These are phyloP conservation scores for Yarrowia alimentaria DNA, from an alignment of 805 yeast genomes.

Conservation along the genomic window DNA sequence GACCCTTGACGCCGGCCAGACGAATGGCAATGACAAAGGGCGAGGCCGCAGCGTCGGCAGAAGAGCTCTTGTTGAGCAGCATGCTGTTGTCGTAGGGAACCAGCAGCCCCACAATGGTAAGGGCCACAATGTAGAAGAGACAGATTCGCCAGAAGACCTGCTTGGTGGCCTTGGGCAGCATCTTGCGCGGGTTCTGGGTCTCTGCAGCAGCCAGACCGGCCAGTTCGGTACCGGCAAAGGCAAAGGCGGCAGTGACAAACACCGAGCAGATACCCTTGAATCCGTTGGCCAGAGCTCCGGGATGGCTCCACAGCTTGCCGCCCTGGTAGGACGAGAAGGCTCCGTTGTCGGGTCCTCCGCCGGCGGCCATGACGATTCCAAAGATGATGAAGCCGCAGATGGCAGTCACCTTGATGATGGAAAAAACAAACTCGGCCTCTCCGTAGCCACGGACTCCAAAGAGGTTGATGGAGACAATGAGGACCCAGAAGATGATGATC, in stretches of 20 bases:
- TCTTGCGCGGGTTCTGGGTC: slow-evolving; percentile 64
- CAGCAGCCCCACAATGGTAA: slow-evolving; percentile 56
- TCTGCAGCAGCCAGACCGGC: too few species aligned
- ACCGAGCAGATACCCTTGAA: slow-evolving; percentile 65
- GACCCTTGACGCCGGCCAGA: too few species aligned
- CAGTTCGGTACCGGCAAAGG: slow-evolving; percentile 69
- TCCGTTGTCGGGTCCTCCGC: slow-evolving; percentile 58
- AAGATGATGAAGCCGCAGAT: slow-evolving; percentile 61
- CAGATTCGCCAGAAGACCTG: slow-evolving; percentile 76
- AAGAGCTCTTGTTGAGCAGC: slow-evolving; percentile 47
- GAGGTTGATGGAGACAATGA: slow-evolving; percentile 50
- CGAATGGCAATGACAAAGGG: too few species aligned
- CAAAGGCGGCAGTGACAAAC: slow-evolving; percentile 67
- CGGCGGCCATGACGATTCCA: slow-evolving; percentile 49
- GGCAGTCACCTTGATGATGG: slow-evolving; percentile 58
- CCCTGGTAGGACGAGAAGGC: too few species aligned
- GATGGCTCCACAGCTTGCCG: slow-evolving; percentile 56
- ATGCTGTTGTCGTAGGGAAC: slow-evolving; percentile 57
- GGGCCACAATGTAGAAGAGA: slow-evolving; percentile 58
- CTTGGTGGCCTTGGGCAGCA: slow-evolving; percentile 67
- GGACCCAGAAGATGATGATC: slow-evolving; percentile 54
- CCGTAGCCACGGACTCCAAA: slow-evolving; percentile 64
- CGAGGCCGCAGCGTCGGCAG: too few species aligned
- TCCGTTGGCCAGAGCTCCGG: slow-evolving; percentile 67
- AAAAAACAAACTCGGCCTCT: slow-evolving; percentile 64